phyloP scores from a whole-genome alignment of 306 rosid genomes.

The Acacia confusa region DNA sequence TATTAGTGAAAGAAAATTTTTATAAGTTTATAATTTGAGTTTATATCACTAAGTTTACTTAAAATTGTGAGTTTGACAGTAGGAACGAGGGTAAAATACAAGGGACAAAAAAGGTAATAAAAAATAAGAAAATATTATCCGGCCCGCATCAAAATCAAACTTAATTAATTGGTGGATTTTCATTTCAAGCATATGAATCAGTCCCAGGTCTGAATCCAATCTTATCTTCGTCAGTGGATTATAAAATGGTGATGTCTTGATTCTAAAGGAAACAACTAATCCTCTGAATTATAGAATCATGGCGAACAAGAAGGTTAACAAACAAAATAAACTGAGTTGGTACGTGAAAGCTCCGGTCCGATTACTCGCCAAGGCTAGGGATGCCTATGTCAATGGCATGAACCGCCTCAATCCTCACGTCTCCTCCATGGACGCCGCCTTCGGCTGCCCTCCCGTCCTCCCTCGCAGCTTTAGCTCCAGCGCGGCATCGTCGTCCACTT shows the following conservation, averaged over 20 bases:
- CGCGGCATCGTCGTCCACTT: slow-evolving; percentile 20
- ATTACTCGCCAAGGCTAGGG: slow-evolving; percentile 43
- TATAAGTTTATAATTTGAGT: too few relatives aligned
- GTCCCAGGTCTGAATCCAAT: background rate
- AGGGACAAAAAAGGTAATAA: too few relatives aligned
- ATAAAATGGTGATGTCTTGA: background rate
- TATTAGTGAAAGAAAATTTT: too few relatives aligned
- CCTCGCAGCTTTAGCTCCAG: slow-evolving; percentile 56
- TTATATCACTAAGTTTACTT: too few relatives aligned
- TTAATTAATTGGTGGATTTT: background rate
- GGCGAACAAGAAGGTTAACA: slow-evolving; percentile 25
- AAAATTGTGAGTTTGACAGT: too few relatives aligned
- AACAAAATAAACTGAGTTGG: slow-evolving; percentile 20
- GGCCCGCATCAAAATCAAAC: background rate
- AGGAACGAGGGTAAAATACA: too few relatives aligned
- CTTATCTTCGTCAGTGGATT: background rate
- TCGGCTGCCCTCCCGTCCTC: slow-evolving; percentile 41
- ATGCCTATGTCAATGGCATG: slow-evolving; percentile 58
- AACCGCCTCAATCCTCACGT: slow-evolving; percentile 35
- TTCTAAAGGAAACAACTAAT: background rate
- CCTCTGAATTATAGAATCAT: slow-evolving; percentile 4
- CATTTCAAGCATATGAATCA: background rate
- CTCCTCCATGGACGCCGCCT: slow-evolving; percentile 22
- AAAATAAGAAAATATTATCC: background rate
- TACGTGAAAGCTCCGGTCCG: slow-evolving; percentile 50